A percentile compares a stretch with the other conserved stretches of the same genome.
These are phyloP conservation scores for Actinomortierella wolfii DNA, from an alignment of 371 early-diverging fungal genomes.

Conservation along the genomic window DNA sequence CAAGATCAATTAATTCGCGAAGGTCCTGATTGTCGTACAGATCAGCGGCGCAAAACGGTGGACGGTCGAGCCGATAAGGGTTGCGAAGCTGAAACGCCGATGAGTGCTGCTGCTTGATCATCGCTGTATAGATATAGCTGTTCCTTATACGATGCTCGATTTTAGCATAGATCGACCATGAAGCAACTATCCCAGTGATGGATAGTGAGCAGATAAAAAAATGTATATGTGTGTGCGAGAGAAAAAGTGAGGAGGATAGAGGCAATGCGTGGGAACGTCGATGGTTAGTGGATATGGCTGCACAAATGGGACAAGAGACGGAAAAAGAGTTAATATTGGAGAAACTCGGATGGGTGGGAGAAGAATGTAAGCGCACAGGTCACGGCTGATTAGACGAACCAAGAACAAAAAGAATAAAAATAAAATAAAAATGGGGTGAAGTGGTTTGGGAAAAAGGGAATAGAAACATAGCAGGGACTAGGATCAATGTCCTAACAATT, in stretches of 20 bases:
- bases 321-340: not conserved
- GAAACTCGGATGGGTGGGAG: not conserved
- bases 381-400: not conserved
- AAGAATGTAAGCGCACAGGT: not conserved
- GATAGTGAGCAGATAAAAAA: not conserved
- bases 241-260: not conserved
- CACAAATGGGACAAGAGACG: not conserved
- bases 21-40: too few species aligned
- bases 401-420: not conserved
- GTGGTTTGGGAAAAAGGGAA: not conserved
- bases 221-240: too few species aligned
- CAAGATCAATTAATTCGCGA: too few species aligned
- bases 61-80: conserved; percentile 40
- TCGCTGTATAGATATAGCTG: too few species aligned
- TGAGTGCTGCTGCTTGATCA: conserved; percentile 13
- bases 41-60: conserved; percentile 7
- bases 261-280: not conserved
- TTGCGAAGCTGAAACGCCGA: conserved; percentile 36
- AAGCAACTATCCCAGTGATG: too few species aligned
- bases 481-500: too few species aligned
- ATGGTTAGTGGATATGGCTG: too few species aligned
- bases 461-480: not conserved
- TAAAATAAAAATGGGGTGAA: not conserved
- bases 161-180: too few species aligned
- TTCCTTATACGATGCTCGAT: too few species aligned